phyloP scores from a whole-genome alignment of 495 filamentous ascomycete species.

The Haplographium delicatum region DNA sequence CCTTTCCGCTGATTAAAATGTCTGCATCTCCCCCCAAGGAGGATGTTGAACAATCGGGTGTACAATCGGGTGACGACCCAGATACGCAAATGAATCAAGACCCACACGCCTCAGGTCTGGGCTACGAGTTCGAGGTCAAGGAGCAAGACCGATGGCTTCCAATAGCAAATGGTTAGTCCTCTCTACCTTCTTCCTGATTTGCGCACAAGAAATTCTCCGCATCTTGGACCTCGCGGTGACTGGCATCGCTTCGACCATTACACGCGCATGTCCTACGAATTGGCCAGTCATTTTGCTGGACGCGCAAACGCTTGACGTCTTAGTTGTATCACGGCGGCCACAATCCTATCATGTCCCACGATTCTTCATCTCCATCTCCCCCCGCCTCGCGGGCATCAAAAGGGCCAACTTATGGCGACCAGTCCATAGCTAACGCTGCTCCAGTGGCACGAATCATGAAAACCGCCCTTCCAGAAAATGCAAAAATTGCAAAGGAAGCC shows the following conservation, averaged over 20 bases:
- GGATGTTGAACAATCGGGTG: conserved; percentile 79
- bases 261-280: conserved; percentile 25
- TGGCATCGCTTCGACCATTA: conserved; percentile 40
- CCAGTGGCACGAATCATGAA: conserved; percentile 99
- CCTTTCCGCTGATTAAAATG: conserved; percentile 78
- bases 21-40: conserved; percentile 92
- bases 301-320: conserved; percentile 28
- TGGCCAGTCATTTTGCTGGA: conserved; percentile 22
- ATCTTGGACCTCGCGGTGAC: conserved; percentile 39
- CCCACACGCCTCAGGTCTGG: conserved; percentile 51
- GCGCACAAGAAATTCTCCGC: conserved; percentile 43
- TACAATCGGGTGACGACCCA: conserved; percentile 85
- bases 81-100: conserved; percentile 54
- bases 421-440: conserved; percentile 76
- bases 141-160: conserved; percentile 99
- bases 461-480: conserved; percentile 90
- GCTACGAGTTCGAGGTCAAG: conserved; percentile 98
- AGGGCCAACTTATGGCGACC: too few relatives aligned
- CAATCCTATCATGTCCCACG: conserved; percentile 45
- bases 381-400: too few relatives aligned
- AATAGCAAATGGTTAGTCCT: conserved; percentile 98
- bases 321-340: conserved; percentile 24
- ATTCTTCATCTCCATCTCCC: conserved; percentile 43
- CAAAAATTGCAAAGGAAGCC: conserved; percentile 98
- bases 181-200: conserved; percentile 36